A percentile compares a stretch with the other conserved stretches of the same genome.
phyloP scores from a whole-genome alignment of 108 stramenopile genomes.

The Epipyxis sp. region DNA sequence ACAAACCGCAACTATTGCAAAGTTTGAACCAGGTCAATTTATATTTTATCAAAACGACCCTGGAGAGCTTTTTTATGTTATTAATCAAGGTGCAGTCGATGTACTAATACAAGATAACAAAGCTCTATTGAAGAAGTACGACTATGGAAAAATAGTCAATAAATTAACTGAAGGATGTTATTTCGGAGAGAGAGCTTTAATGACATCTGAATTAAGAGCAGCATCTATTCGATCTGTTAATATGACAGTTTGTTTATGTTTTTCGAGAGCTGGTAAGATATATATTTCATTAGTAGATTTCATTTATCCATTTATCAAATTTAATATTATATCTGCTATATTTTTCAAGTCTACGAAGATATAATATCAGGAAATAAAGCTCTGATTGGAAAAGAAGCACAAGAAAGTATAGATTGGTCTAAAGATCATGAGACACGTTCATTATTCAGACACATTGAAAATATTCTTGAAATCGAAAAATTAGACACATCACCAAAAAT shows the following conservation, averaged over 20 bases:
- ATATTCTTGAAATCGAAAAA: constrained; percentile 16
- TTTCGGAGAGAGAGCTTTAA: constrained; percentile 27
- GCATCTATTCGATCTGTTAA: constrained; percentile 19
- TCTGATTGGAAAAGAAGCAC: constrained; percentile 7
- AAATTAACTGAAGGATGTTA: constrained; percentile 31
- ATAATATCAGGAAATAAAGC: constrained; percentile 20
- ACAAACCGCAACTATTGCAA: neutral
- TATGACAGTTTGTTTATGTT: constrained; percentile 24
- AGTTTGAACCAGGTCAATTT: neutral
- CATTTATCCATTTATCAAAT: too few species aligned
- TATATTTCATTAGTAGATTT: too few species aligned
- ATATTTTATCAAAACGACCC: constrained; percentile 5
- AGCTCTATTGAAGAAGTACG: neutral
- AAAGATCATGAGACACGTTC: constrained; percentile 31
- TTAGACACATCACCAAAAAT: neutral
- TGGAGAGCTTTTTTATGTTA: constrained; percentile 25
- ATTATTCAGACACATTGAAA: constrained; percentile 26
- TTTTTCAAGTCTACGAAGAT: constrained; percentile 22
- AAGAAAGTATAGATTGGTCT: constrained; percentile 25
- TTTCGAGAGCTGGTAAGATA: neutral
- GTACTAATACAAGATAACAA: constrained; percentile 22
- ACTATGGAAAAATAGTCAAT: constrained; percentile 19
- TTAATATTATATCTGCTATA: too few species aligned
- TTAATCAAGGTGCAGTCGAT: constrained; percentile 17
- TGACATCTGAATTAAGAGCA: neutral